phyloP scores from a whole-genome alignment of 441 rosid species.

The Bruguiera hainesii region DNA sequence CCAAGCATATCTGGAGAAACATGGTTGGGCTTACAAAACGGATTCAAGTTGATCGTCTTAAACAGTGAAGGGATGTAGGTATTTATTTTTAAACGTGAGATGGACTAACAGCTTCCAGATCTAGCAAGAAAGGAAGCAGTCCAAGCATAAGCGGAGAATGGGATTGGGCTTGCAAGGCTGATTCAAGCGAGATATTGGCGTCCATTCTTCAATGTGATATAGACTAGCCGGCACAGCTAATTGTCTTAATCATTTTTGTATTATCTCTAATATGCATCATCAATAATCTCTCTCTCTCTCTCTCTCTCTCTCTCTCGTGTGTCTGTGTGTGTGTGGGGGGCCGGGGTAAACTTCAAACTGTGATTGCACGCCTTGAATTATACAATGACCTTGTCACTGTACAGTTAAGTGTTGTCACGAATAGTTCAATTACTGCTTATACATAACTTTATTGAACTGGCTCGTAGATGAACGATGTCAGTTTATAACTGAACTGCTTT shows the following conservation, averaged over 20 bases:
- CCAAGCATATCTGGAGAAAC: constrained; percentile 61
- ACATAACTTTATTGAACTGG: constrained; percentile 1
- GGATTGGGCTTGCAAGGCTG: background rate
- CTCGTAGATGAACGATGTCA: background rate
- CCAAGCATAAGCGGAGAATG: too few species aligned
- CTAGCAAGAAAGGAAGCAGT: too few species aligned
- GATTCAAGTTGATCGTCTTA: constrained; percentile 17
- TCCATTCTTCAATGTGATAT: background rate
- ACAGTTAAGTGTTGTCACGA: constrained; percentile 13
- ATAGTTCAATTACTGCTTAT: constrained; percentile 7
- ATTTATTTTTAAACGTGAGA: too few species aligned
- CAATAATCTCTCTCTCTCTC: background rate
- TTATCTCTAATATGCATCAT: constrained; percentile 10
- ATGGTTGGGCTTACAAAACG: constrained; percentile 77
- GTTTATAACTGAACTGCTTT: background rate
- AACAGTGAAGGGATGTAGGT: too few species aligned
- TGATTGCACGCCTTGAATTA: constrained; percentile 9
- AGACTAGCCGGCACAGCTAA: background rate
- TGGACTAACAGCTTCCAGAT: too few species aligned
- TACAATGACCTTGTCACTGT: constrained; percentile 8
- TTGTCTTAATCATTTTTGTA: background rate
- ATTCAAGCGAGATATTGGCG: background rate
- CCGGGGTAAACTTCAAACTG: background rate
- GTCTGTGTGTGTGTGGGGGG: background rate
- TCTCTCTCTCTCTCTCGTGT: background rate